A percentile compares a stretch with the other conserved stretches of the same genome.
Evolutionary conservation across 2,329 filamentous ascomycete genomes (phyloP).

Genomic region (Colletotrichum orchidophilum): DNA sequence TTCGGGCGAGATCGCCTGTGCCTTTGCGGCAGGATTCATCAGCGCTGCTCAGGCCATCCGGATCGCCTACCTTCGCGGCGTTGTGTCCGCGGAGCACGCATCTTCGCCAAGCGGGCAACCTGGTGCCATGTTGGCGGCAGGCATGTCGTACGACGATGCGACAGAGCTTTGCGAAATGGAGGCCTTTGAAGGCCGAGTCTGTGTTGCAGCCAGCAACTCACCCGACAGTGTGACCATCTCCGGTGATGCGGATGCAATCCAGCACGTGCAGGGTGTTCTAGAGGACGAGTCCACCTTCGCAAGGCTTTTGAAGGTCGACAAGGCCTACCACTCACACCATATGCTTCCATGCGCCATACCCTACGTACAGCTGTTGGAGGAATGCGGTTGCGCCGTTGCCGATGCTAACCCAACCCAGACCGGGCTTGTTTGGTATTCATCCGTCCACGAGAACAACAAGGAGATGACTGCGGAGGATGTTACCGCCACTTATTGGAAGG

Average conservation of each 20-base stretch:
- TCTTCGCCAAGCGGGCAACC: conserved; percentile 12
- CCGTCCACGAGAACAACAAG: background rate
- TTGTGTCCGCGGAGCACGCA: conserved; percentile 12
- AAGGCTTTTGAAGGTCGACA: conserved; percentile 35
- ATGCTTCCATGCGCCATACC: conserved; percentile 13
- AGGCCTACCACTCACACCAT: conserved; percentile 44
- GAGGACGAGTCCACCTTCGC: conserved; percentile 34
- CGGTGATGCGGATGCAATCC: conserved; percentile 41
- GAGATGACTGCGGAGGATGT: background rate
- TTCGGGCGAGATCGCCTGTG: conserved; percentile 59
- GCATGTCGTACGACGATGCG: conserved; percentile 33
- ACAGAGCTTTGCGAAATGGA: conserved; percentile 18
- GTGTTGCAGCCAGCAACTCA: conserved; percentile 38
- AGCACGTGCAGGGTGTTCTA: conserved; percentile 35
- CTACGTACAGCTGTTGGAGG: background rate
- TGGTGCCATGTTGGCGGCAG: conserved; percentile 40
- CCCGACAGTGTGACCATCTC: conserved; percentile 37
- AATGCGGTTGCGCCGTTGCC: background rate
- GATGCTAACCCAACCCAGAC: background rate
- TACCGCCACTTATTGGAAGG: conserved; percentile 22
- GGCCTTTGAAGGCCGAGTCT: conserved; percentile 32
- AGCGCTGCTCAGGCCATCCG: conserved; percentile 51
- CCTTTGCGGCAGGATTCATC: conserved; percentile 57
- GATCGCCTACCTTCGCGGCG: conserved; percentile 56
- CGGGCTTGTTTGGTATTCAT: background rate